Conservation (phyloP, 2,329 filamentous ascomycete genomes). For the Cladorrhinum sp. region DNA sequence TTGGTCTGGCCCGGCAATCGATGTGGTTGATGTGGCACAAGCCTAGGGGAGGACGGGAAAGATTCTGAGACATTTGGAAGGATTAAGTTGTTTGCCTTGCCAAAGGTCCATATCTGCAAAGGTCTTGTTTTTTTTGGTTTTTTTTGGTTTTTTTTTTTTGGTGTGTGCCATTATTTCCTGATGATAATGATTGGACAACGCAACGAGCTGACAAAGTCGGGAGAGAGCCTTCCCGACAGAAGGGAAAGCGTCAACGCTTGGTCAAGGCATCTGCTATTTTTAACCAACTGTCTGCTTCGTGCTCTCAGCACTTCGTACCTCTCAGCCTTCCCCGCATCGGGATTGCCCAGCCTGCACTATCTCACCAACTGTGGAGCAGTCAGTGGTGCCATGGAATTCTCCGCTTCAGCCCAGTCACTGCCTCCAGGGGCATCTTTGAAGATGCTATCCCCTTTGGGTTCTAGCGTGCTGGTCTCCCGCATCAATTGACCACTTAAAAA, state of each 20-base stretch:
- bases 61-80: neutral
- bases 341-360: neutral
- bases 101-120: neutral
- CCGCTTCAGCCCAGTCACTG: constrained; percentile 7
- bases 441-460: neutral
- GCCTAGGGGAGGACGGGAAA: neutral
- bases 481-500: constrained; percentile 2
- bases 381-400: neutral
- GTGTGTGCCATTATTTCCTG: neutral
- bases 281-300: neutral
- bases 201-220: too few relatives aligned
- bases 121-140: neutral
- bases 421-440: neutral
- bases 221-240: too few relatives aligned
- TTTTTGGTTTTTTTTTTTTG: neutral
- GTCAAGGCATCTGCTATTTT: neutral
- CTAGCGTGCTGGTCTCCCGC: constrained; percentile 3
- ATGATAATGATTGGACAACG: neutral
- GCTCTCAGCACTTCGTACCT: too few relatives aligned
- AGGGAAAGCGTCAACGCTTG: neutral
- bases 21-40: neutral
- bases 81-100: neutral
- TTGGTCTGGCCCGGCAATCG: neutral
- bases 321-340: constrained; percentile 2
- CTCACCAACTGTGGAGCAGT: neutral